phyloP scores from a whole-genome alignment of 768 basidiomycete genomes.

The Leccinellum luteum region DNA sequence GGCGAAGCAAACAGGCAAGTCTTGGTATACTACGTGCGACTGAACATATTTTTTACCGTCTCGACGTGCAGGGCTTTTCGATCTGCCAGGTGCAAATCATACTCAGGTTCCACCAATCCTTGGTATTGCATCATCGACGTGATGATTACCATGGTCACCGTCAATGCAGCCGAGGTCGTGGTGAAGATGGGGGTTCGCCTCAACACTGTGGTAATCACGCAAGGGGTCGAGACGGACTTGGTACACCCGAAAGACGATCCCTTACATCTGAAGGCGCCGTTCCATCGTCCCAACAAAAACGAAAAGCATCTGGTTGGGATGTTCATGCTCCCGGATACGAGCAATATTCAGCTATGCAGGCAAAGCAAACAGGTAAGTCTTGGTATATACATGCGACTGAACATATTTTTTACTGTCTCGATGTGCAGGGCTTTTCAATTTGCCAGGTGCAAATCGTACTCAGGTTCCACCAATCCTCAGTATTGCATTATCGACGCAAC shows the following conservation, averaged over 20 bases:
- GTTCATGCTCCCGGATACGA: no score
- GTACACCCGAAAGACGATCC: slow-evolving; percentile 76
- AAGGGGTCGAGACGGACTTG: slow-evolving; percentile 45
- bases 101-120: no score
- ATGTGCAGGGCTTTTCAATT: slow-evolving; percentile 82
- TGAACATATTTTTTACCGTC: slow-evolving; percentile 8
- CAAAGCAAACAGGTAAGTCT: slow-evolving; percentile 87
- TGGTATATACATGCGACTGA: neutral
- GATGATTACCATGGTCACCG: no score
- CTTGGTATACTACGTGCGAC: neutral
- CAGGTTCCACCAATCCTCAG: slow-evolving; percentile 83
- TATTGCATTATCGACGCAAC: no score
- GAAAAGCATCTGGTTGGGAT: slow-evolving; percentile 90
- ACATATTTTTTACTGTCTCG: slow-evolving; percentile 11
- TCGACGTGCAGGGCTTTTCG: no score
- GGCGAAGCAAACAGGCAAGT: slow-evolving; percentile 94
- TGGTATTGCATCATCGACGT: no score
- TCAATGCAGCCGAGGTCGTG: no score
- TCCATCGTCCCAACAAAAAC: slow-evolving; percentile 79
- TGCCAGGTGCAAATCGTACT: slow-evolving; percentile 88
- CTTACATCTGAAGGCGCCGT: slow-evolving; percentile 87
- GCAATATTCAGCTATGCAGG: slow-evolving; percentile 90
- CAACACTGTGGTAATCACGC: slow-evolving; percentile 44
- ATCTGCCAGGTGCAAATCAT: no score
- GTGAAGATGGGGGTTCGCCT: slow-evolving; percentile 41